Evolutionary conservation across 768 basidiomycete genomes (phyloP), one percentile per base, ranked within the genome.

Genomic region (Dioszegia hungarica): DNA sequence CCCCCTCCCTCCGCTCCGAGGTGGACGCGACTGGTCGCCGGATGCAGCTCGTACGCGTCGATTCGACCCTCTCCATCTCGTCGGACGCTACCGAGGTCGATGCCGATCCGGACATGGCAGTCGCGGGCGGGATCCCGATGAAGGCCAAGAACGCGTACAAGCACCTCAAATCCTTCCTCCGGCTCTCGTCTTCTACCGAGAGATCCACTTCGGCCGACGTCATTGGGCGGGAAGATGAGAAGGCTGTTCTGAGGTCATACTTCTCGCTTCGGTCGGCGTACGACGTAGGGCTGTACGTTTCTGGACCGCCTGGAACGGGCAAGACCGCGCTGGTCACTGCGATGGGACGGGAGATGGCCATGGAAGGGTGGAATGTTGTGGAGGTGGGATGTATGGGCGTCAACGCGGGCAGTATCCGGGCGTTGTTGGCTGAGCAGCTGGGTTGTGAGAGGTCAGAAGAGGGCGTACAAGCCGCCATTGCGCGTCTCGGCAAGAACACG

Each of bases 261-360:
- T 60, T 76, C 14, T 43, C 61, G 5, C 38, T 56, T 14, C 39
- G 52, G 14, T 46, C 41, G 10, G 58, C 57, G 20, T 24, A 41
- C 19, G 69, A 66, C 25, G 64, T 61, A 1, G 70, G 64, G 17
- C 58, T 72, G 56, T 97, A 93, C 75, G 85, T 97, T 50, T 93
- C 92, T 9, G 94, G 94, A 9, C 84, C 90, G 1, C 91, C 92
- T 3, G 94, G 93, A 1, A 90, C 90, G 1, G 94, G 95, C 9
- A 99, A 77, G 66, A 77, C 76, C 12, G 76, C 75, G 24, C 46
- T 71, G 27, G 67, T 76, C 17, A 70, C 70, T 36, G 64, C 67
- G 11, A 40, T 77, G 17, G 72, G 69, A 3, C 37, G 66, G 12
- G 64, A 67, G 28, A 33, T 66, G 49, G 25, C 24, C 1, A 36